Conservation (phyloP, 192 early-diverging fungal genomes). For the Linnemannia hyalina region DNA sequence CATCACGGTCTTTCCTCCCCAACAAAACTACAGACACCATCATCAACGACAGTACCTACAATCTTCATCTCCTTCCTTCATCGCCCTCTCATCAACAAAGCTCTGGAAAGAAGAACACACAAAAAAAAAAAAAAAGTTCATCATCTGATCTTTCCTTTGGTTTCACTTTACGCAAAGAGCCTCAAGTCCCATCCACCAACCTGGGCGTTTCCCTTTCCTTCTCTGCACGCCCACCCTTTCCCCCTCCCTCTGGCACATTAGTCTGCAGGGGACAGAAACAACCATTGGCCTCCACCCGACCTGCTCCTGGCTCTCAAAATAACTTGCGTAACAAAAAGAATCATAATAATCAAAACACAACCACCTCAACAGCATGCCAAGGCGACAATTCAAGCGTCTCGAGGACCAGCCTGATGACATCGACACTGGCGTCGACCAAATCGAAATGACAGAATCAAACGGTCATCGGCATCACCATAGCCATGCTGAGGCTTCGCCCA, state of each 20-base stretch:
- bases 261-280: not conserved
- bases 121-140: not conserved
- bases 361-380: constrained; percentile 15
- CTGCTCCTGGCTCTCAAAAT: constrained; percentile 2
- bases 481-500: constrained; percentile 29
- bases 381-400: constrained; percentile 45
- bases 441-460: constrained; percentile 50
- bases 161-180: not conserved
- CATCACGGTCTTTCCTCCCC: not conserved
- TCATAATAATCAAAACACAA: not conserved
- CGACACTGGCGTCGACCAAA: constrained; percentile 37
- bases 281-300: not conserved
- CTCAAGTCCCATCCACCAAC: not conserved
- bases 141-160: constrained; percentile 9
- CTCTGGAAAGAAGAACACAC: not conserved
- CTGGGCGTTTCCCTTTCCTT: not conserved
- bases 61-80: not conserved
- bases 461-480: constrained; percentile 20
- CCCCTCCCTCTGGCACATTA: not conserved
- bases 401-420: constrained; percentile 50
- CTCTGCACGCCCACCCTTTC: not conserved
- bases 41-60: not conserved
- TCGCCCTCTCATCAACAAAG: not conserved
- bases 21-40: not conserved
- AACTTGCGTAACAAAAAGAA: not conserved